Conservation (phyloP, 805 yeast genomes). For the Spathaspora girioi region DNA sequence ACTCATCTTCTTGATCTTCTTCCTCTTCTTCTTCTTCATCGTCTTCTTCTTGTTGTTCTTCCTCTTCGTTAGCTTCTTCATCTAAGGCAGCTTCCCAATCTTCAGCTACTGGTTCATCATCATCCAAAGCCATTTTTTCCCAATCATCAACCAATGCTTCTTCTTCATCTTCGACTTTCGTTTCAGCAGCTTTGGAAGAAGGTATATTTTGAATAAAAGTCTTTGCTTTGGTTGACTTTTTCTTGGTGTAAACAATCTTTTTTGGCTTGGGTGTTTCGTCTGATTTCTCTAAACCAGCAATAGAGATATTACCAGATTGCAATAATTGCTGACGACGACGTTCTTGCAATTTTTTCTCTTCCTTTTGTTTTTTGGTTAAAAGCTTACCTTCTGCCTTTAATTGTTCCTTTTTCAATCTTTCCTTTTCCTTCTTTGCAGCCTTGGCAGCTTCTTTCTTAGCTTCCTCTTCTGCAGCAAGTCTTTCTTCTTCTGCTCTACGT, state of each 20-base stretch:
- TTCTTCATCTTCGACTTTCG: slow-evolving; percentile 19
- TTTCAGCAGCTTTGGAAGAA: slow-evolving; percentile 17
- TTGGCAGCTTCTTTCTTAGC: slow-evolving; percentile 56
- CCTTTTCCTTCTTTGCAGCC: slow-evolving; percentile 78
- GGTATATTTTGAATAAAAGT: slow-evolving; percentile 28
- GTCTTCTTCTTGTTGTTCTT: slow-evolving; percentile 18
- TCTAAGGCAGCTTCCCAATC: slow-evolving; percentile 48
- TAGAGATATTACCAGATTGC: slow-evolving; percentile 65
- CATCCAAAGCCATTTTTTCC: slow-evolving; percentile 71
- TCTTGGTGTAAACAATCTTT: slow-evolving; percentile 68
- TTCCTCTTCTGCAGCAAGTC: slow-evolving; percentile 55
- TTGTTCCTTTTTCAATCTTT: slow-evolving; percentile 81
- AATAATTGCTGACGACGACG: slow-evolving; percentile 85
- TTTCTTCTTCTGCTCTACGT: slow-evolving; percentile 49
- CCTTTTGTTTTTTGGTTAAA: slow-evolving; percentile 91
- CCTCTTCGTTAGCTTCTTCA: slow-evolving; percentile 25
- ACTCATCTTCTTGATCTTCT: slow-evolving; percentile 26
- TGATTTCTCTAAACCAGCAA: slow-evolving; percentile 62
- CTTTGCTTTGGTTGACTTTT: slow-evolving; percentile 54
- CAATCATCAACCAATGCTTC: slow-evolving; percentile 77
- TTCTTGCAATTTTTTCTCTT: slow-evolving; percentile 80
- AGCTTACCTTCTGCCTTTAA: slow-evolving; percentile 94
- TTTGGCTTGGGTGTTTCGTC: slow-evolving; percentile 46
- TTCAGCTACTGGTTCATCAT: slow-evolving; percentile 51
- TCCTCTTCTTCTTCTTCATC: slow-evolving; percentile 27